Base-by-base conservation (phyloP, 441 rosid species). In the Pelargonium fulgidum region DNA sequence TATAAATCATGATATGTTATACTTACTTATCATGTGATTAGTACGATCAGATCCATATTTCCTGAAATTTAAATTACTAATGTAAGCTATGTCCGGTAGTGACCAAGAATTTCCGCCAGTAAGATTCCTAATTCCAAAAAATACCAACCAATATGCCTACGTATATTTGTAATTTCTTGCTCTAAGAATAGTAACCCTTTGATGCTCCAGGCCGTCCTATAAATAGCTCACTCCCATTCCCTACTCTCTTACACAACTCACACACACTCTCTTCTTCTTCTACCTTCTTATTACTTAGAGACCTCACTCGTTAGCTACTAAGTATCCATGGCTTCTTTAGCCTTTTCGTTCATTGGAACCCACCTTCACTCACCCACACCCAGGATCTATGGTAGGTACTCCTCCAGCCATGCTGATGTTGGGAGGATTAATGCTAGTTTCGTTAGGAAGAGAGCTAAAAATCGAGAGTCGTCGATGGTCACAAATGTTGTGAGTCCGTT, bases 301-400 rank as follows among this genome's bases (percentile, higher is more conserved):
- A 3, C 10, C 48, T 2, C 10, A 3, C 6, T 44, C 3, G 3
- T 1, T 44, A 2, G 26, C 26, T 45, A 45, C 0, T 7, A 0
- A 45, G 3, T 10, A 10, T 45, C 50, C 48, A 87, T 87, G 91
- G 84, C 86, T 75, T 81, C 84, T 69, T 29, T 77, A 20, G 7
- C 75, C 39, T 79, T 78, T 65, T 72, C 85, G 0, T 59, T 68
- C 29, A 5, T n/a, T 0, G 36, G 22, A 9, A 24, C 61, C 69
- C 58, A 10, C 41, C 72, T 71, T 22, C n/a, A 70, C 2, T 71
- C 74, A 1, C 63, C 70, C 50, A 45, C 26, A 2, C 26, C 26
- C 26, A 24, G 2, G 26, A 7, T 12, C 71, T 7, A 26, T 52
- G 65, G 36, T 54, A 45, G 66, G 72, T 70, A 24, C 26, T 24